Evolutionary conservation across 2,329 filamentous ascomycete genomes (phyloP).

Genomic region (Ceratocystis harringtonii): DNA sequence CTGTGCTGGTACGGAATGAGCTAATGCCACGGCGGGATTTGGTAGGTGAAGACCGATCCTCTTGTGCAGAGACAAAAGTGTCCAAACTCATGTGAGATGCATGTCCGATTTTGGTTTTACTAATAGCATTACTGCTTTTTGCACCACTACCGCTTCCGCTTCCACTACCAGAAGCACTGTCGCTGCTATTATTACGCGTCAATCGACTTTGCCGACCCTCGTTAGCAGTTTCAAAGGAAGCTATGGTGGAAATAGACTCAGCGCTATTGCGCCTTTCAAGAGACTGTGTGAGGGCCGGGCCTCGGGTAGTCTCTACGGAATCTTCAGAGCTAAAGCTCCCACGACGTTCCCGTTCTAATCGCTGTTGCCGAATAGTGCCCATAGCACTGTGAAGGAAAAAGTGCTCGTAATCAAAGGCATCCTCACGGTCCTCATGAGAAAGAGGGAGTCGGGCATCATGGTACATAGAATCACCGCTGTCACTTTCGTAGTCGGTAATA

Average conservation of each 20-base stretch:
- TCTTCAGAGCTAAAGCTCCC: conserved; percentile 44
- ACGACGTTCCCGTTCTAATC: conserved; percentile 29
- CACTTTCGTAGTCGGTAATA: conserved; percentile 35
- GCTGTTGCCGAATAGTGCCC: conserved; percentile 52
- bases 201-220: conserved; percentile 35
- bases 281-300: conserved; percentile 25
- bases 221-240: conserved; percentile 42
- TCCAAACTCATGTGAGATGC: conserved; percentile 21
- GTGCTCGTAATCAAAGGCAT: conserved; percentile 92
- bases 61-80: conserved; percentile 19
- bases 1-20: conserved; percentile 9
- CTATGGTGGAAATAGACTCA: conserved; percentile 36
- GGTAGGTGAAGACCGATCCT: conserved; percentile 17
- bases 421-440: conserved; percentile 82
- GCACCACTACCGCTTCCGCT: conserved; percentile 15
- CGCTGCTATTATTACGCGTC: conserved; percentile 19
- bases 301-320: conserved; percentile 47
- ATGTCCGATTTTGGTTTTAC: not conserved
- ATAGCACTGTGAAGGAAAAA: conserved; percentile 90
- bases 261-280: conserved; percentile 31
- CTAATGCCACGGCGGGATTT: conserved; percentile 6
- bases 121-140: not conserved
- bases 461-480: conserved; percentile 49
- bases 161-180: conserved; percentile 4
- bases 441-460: conserved; percentile 46